These are phyloP conservation scores for Fomitopsis schrenkii DNA, from an alignment of 1,284 basidiomycete genomes.

Conservation along the genomic window DNA sequence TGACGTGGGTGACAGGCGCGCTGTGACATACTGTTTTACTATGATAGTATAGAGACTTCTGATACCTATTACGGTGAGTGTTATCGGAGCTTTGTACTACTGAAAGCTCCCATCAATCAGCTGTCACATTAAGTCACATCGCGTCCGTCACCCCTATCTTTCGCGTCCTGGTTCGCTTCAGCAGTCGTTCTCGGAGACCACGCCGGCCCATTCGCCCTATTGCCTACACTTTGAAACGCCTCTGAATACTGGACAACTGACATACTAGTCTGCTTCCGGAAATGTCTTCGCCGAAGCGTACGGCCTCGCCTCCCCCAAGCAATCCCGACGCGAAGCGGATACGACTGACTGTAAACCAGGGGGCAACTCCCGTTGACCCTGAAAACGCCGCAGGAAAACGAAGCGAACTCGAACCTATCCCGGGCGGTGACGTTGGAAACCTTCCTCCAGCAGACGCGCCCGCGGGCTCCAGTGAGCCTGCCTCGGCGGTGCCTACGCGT, in stretches of 20 bases:
- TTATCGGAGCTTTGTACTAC: neutral
- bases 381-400: conserved; percentile 74
- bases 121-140: neutral
- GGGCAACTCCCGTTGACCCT: conserved; percentile 65
- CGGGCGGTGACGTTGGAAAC: conserved; percentile 68
- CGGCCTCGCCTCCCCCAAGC: conserved; percentile 57
- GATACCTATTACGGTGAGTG: neutral
- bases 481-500: conserved; percentile 47
- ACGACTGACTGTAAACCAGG: conserved; percentile 61
- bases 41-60: neutral
- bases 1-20: neutral
- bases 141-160: neutral
- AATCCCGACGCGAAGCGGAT: conserved; percentile 61
- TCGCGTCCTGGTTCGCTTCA: too few relatives aligned
- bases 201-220: neutral
- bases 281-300: conserved; percentile 63
- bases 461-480: conserved; percentile 35
- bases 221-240: neutral
- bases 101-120: too few relatives aligned
- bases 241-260: conserved; percentile 3
- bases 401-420: conserved; percentile 70
- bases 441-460: conserved; percentile 49
- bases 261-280: neutral
- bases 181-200: neutral
- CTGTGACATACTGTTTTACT: neutral